Evolutionary conservation across 2,329 filamentous ascomycete species (phyloP).

Genomic region (Exophiala dermatitidis): DNA sequence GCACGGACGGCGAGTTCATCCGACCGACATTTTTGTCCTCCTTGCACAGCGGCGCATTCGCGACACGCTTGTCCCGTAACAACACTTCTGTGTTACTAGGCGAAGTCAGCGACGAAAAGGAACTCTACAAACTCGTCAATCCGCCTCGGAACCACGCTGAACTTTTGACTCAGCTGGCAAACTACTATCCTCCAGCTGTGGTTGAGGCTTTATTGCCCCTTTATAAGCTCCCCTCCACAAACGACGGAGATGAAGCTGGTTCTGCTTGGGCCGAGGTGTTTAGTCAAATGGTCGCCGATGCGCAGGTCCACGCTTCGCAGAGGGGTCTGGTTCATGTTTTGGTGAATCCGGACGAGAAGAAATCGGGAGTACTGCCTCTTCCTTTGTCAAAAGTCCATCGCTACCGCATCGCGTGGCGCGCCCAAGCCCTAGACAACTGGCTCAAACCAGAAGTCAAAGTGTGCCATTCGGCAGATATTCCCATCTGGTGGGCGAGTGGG

Average conservation of each 20-base stretch:
- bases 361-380: slow-evolving; percentile 7
- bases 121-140: slow-evolving; percentile 39
- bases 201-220: slow-evolving; percentile 34
- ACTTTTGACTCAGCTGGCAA: slow-evolving; percentile 35
- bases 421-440: slow-evolving; percentile 23
- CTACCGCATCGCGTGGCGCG: slow-evolving; percentile 27
- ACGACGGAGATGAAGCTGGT: slow-evolving; percentile 5
- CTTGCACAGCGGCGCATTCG: slow-evolving; percentile 34
- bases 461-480: slow-evolving; percentile 24
- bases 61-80: slow-evolving; percentile 34
- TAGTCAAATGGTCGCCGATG: slow-evolving; percentile 38
- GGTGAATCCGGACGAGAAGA: slow-evolving; percentile 12
- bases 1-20: slow-evolving; percentile 40
- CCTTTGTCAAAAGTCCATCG: slow-evolving; percentile 16
- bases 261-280: slow-evolving; percentile 33
- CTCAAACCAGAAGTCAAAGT: slow-evolving; percentile 21
- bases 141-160: slow-evolving; percentile 33
- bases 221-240: slow-evolving; percentile 32
- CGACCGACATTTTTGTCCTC: slow-evolving; percentile 36
- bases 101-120: slow-evolving; percentile 42
- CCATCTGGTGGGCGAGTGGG: slow-evolving; percentile 26
- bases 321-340: slow-evolving; percentile 32
- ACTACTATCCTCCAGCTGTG: slow-evolving; percentile 40
- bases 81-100: slow-evolving; percentile 37
- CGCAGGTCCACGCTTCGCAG: slow-evolving; percentile 36